Conservation (phyloP, 768 basidiomycete species). For the Cytidiella melzeri region DNA sequence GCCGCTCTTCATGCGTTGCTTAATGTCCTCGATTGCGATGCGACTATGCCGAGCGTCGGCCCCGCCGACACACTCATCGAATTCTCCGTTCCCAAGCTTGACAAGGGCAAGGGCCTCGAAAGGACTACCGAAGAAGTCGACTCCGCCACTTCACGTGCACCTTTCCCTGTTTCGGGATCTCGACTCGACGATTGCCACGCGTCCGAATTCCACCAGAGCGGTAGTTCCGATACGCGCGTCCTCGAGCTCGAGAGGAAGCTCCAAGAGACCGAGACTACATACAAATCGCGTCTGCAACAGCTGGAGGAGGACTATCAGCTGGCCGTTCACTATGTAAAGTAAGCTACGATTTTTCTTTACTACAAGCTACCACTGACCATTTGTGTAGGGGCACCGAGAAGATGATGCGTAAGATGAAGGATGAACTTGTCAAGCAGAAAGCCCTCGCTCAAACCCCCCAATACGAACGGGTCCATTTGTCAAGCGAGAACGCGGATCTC, state of each 20-base stretch:
- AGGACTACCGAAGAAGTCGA: no score
- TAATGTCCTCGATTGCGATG: slow-evolving; percentile 44
- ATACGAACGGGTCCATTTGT: slow-evolving; percentile 77
- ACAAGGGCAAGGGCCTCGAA: slow-evolving; percentile 54
- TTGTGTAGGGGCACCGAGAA: slow-evolving; percentile 83
- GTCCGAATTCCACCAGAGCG: slow-evolving; percentile 35
- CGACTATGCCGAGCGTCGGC: slow-evolving; percentile 21
- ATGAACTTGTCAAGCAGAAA: slow-evolving; percentile 91
- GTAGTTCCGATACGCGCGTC: slow-evolving; percentile 41
- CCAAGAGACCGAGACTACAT: slow-evolving; percentile 70
- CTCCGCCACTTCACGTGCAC: no score
- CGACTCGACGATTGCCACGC: slow-evolving; percentile 60
- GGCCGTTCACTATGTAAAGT: slow-evolving; percentile 98
- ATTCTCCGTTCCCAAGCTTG: slow-evolving; percentile 18
- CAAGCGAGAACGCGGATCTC: slow-evolving; percentile 70
- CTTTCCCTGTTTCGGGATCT: no score
- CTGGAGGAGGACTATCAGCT: slow-evolving; percentile 95
- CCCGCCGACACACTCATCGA: slow-evolving; percentile 16
- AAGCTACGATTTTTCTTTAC: slow-evolving; percentile 28
- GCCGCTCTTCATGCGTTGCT: slow-evolving; percentile 59
- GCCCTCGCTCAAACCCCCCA: slow-evolving; percentile 72
- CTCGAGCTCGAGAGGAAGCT: slow-evolving; percentile 72
- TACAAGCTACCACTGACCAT: slow-evolving; percentile 12
- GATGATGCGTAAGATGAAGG: slow-evolving; percentile 95
- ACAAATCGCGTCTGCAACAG: slow-evolving; percentile 77